phyloP scores from a whole-genome alignment of 805 yeast genomes.

The Monosporozyma aerobia region DNA sequence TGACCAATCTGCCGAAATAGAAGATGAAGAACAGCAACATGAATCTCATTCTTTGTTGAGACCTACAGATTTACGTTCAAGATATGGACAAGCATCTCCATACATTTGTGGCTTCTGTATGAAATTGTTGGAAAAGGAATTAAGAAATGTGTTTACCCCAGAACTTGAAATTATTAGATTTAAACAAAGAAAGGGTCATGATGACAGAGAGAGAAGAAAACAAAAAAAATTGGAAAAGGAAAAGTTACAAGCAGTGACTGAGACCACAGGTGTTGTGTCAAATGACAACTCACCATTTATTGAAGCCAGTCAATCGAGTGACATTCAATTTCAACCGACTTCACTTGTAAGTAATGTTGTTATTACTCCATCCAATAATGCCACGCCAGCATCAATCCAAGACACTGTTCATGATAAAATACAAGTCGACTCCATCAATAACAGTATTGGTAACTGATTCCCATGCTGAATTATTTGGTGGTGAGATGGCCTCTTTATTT shows the following conservation, averaged over 20 bases:
- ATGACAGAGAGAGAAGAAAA: constrained; percentile 25
- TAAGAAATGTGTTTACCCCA: constrained; percentile 17
- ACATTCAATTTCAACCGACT: no score
- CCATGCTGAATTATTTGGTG: background rate
- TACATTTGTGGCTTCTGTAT: constrained; percentile 24
- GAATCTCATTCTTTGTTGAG: constrained; percentile 3
- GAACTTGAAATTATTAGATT: constrained; percentile 18
- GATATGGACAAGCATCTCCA: constrained; percentile 14
- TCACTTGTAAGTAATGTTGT: no score
- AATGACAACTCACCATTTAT: no score
- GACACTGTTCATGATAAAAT: no score
- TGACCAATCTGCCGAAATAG: background rate
- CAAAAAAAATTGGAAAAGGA: constrained; percentile 15
- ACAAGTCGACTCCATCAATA: no score
- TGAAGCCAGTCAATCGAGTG: no score
- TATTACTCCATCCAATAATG: no score
- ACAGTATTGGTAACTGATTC: no score
- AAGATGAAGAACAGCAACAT: background rate
- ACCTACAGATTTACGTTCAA: constrained; percentile 20
- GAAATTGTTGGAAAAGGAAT: constrained; percentile 14
- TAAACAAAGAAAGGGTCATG: constrained; percentile 19
- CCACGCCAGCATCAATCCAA: no score
- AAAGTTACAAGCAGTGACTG: background rate
- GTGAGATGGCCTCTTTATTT: background rate
- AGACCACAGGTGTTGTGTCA: no score